A percentile compares a stretch with the other conserved stretches of the same genome.
Conservation (phyloP, 768 basidiomycete genomes). For the Pilatotrama ljubarskyi region DNA sequence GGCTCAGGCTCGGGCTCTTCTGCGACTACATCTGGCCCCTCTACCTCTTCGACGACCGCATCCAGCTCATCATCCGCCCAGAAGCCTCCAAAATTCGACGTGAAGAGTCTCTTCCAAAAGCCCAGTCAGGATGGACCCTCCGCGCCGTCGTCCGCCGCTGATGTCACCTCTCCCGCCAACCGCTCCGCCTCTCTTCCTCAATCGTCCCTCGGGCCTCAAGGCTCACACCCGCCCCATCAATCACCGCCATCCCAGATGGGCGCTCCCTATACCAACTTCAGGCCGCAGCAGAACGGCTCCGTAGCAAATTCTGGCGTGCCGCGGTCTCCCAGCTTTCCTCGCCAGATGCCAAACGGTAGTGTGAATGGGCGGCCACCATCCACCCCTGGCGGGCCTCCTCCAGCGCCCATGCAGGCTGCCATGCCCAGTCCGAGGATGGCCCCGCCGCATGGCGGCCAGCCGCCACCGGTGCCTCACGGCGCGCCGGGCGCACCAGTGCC, state of each 20-base stretch:
- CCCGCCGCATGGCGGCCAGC: constrained; percentile 55
- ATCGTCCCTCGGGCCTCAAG: constrained; percentile 34
- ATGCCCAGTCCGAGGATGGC: constrained; percentile 69
- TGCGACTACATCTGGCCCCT: constrained; percentile 34
- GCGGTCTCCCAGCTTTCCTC: constrained; percentile 66
- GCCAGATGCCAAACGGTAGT: constrained; percentile 62
- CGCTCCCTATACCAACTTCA: constrained; percentile 42
- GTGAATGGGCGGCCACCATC: constrained; percentile 44
- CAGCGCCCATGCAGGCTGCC: constrained; percentile 45
- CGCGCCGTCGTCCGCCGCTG: constrained; percentile 38
- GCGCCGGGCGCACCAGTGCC: constrained; percentile 39
- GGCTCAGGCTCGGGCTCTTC: constrained; percentile 32
- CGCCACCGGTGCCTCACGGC: constrained; percentile 50
- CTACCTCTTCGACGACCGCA: constrained; percentile 21
- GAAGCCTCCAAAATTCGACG: constrained; percentile 45
- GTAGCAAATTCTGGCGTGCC: constrained; percentile 35
- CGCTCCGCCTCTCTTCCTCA: constrained; percentile 55
- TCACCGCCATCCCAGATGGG: constrained; percentile 44
- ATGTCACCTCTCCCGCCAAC: constrained; percentile 57
- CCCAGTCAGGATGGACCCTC: constrained; percentile 30
- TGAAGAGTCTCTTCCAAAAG: constrained; percentile 63
- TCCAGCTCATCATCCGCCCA: constrained; percentile 37
- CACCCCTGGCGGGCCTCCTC: constrained; percentile 9
- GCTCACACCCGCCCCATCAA: constrained; percentile 30
- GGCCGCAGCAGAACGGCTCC: constrained; percentile 41